These are phyloP conservation scores for Parietichytrium sp. DNA, from an alignment of 108 stramenopile genomes.

Conservation along the genomic window DNA sequence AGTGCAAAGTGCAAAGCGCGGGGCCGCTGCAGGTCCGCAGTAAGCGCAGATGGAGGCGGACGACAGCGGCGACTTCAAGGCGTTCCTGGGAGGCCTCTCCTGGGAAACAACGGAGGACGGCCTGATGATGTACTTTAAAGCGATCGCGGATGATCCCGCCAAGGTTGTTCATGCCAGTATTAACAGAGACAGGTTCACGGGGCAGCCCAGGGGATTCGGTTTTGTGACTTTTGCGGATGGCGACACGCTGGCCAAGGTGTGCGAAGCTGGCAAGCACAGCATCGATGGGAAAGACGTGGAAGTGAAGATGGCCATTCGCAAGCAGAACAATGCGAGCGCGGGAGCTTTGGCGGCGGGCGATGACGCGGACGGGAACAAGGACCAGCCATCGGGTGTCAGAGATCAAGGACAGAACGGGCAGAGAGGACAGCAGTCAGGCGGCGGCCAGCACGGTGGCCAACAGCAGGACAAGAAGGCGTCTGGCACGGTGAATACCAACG, in stretches of 20 bases:
- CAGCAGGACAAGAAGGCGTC: neutral
- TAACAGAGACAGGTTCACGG: constrained; percentile 9
- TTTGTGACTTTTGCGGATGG: constrained; percentile 6
- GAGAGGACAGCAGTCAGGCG: too few species aligned
- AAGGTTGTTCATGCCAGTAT: neutral
- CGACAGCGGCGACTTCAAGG: constrained; percentile 21
- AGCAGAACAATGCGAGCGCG: neutral
- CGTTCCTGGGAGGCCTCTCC: constrained; percentile 9
- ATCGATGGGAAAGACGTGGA: constrained; percentile 27
- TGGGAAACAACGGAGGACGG: constrained; percentile 35
- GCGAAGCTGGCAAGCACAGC: neutral
- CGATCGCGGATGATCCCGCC: too few species aligned
- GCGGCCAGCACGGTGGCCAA: too few species aligned
- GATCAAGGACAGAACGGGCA: too few species aligned
- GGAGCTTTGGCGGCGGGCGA: neutral
- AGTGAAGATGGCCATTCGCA: constrained; percentile 21
- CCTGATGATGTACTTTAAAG: constrained; percentile 4
- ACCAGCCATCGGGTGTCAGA: too few species aligned
- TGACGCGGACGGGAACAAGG: neutral
- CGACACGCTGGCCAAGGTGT: neutral
- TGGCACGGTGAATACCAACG: too few species aligned
- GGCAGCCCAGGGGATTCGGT: constrained; percentile 8
- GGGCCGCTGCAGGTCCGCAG: too few species aligned
- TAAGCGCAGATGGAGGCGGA: too few species aligned
- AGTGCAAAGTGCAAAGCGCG: too few species aligned